Evolutionary conservation across 176 grass and related monocot genomes (phyloP), one percentile per base, ranked within the genome.

Genomic region (Paspalum notatum): DNA sequence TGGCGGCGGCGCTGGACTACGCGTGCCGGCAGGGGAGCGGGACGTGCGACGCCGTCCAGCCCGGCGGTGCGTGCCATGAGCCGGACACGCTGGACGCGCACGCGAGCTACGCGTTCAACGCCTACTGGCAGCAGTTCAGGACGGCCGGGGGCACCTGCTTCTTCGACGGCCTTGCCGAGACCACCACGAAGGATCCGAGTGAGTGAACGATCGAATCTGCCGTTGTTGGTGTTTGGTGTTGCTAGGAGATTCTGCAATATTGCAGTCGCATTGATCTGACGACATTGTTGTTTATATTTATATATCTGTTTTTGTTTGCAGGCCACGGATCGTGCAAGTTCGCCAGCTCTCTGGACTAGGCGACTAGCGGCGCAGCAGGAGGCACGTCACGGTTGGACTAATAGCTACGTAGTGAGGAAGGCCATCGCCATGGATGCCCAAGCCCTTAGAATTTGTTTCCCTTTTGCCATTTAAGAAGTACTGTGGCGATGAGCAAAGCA

Each of bases 21-120:
- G 92, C 89, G 5, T 94, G 92, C 84, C 59, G 70, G 41, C 80
- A 91, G 74, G 89, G 89, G n/a, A 78, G 63, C n/a, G 47, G 66
- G 64, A 87, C 79, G 22, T 94, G 92, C 83, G 52, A 10, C 47
- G 87, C 89, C 41, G 84, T 94, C 57, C 84, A 87, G 53, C 54
- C 27, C 8, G 87, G 89, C 74, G 86, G 80, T 7, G 51, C 76
- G 22, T 95, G 92, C 68, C 54, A 56, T 78, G 13, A 85, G 44
- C 77, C 91, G 5, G 37, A 82, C 76, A 57, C 45, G 51, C 8
- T 90, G 32, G 67, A 18, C 27, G 87, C 86, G 46, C 89, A 95
- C n/a, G 92, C 92, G 0, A 89, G 61, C 81, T 91, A 91, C 55
- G 92, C 89, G 60, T 91, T 94, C 80, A 94, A 94, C 59, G 54